Percentiles rank a stretch among this genome's conserved stretches.
phyloP scores from a whole-genome alignment of 1,284 basidiomycete genomes.

The Ganoderma boninense region DNA sequence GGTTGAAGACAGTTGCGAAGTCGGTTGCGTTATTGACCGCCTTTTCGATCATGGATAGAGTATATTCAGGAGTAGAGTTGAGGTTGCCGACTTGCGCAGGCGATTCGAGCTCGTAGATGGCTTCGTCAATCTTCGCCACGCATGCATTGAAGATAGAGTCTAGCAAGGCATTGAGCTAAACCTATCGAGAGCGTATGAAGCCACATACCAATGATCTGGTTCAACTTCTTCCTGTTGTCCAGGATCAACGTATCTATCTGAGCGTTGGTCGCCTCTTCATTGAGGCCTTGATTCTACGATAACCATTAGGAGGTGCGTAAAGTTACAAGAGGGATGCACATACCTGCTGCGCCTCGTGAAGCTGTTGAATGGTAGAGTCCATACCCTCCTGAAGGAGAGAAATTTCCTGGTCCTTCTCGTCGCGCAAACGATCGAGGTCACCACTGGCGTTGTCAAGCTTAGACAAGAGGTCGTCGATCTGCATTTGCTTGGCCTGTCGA shows the following conservation, averaged over 20 bases:
- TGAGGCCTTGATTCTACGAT: constrained; percentile 79
- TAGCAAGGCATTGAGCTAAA: constrained; percentile 19
- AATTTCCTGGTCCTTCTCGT: constrained; percentile 98
- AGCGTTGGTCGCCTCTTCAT: constrained; percentile 90
- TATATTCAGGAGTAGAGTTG: constrained; percentile 97
- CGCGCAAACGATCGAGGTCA: constrained; percentile 84
- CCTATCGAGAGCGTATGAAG: background rate
- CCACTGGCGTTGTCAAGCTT: constrained; percentile 81
- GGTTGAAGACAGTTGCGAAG: constrained; percentile 94
- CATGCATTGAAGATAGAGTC: constrained; percentile 98
- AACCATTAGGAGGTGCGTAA: constrained; percentile 21
- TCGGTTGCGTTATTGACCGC: constrained; percentile 93
- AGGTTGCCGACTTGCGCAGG: constrained; percentile 94
- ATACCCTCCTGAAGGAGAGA: constrained; percentile 96
- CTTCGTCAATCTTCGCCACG: constrained; percentile 96
- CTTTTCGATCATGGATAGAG: constrained; percentile 98
- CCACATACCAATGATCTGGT: constrained; percentile 90
- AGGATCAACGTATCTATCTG: constrained; percentile 98
- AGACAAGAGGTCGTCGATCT: constrained; percentile 89
- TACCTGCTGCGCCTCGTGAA: constrained; percentile 89
- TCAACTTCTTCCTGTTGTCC: constrained; percentile 98
- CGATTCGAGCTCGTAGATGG: constrained; percentile 97
- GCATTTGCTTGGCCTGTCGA: constrained; percentile 86
- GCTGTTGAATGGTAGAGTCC: constrained; percentile 92
- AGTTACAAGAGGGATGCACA: constrained; percentile 21